These are phyloP conservation scores for Sabuloglossum arenarium DNA, from an alignment of 495 filamentous ascomycete genomes.

Conservation along the genomic window DNA sequence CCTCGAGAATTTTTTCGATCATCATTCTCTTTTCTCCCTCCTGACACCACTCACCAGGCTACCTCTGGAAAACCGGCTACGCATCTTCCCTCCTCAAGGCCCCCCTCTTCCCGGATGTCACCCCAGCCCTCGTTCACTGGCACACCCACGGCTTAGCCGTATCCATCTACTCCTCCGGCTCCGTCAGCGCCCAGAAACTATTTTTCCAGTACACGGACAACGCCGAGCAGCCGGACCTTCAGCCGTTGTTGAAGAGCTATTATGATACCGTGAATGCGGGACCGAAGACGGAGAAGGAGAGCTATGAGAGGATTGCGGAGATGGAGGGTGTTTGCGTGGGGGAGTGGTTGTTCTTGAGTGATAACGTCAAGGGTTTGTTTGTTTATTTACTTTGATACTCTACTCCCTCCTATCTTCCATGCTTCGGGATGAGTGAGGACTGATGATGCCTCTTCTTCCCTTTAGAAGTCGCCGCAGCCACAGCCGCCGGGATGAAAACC, in stretches of 20 bases:
- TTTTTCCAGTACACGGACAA: conserved; percentile 44
- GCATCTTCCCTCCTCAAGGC: conserved; percentile 34
- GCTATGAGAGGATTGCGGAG: conserved; percentile 36
- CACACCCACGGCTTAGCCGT: conserved; percentile 22
- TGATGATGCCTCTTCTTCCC: not conserved
- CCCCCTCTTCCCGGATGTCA: conserved; percentile 48
- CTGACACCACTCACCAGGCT: conserved; percentile 19
- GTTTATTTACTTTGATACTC: conserved; percentile 4
- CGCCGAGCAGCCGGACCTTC: conserved; percentile 29
- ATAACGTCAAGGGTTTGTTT: conserved; percentile 30
- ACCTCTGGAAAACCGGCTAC: conserved; percentile 49
- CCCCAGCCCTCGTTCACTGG: conserved; percentile 32
- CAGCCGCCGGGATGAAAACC: conserved; percentile 37
- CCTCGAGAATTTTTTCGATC: not conserved
- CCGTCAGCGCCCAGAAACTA: conserved; percentile 49
- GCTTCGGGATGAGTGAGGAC: not conserved
- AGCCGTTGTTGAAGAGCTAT: conserved; percentile 30
- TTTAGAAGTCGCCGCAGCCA: conserved; percentile 41
- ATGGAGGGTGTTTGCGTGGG: conserved; percentile 10
- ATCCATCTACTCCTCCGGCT: conserved; percentile 52
- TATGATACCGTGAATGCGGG: conserved; percentile 63
- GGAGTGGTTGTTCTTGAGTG: conserved; percentile 46
- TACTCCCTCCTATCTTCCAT: not conserved
- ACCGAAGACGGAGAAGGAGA: conserved; percentile 34
- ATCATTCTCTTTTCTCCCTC: not conserved